Percentiles rank a stretch among this genome's conserved stretches.
Conservation (phyloP, 805 yeast species). For the Dipodascus geniculatus region DNA sequence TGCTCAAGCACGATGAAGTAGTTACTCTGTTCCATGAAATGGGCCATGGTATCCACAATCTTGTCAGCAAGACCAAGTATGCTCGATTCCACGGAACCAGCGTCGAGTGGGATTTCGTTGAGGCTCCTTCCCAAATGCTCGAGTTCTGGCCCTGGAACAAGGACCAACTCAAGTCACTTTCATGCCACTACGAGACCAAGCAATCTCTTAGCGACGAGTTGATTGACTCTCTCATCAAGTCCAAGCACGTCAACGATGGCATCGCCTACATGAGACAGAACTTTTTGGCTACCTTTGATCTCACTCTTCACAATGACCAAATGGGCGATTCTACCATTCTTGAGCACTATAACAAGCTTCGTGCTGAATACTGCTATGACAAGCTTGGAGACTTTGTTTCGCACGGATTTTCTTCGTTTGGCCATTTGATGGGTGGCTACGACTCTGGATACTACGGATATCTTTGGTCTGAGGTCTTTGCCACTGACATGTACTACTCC, state of each 20-base stretch:
- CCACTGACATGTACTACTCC: constrained; percentile 68
- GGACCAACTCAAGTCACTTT: constrained; percentile 43
- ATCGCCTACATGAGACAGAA: constrained; percentile 61
- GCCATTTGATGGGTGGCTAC: constrained; percentile 76
- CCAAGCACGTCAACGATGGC: constrained; percentile 72
- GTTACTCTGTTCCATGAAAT: constrained; percentile 81
- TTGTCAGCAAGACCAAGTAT: constrained; percentile 53
- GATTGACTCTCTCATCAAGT: constrained; percentile 43
- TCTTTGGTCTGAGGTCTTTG: constrained; percentile 76
- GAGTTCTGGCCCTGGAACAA: constrained; percentile 83
- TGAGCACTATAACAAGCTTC: constrained; percentile 50
- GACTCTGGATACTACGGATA: constrained; percentile 83
- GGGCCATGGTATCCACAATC: constrained; percentile 80
- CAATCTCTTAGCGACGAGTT: constrained; percentile 45
- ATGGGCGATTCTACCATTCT: constrained; percentile 40
- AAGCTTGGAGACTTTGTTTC: constrained; percentile 33
- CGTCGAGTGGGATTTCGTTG: constrained; percentile 80
- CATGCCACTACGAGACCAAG: constrained; percentile 51
- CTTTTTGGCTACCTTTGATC: constrained; percentile 69
- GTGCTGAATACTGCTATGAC: constrained; percentile 50
- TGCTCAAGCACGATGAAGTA: constrained; percentile 67
- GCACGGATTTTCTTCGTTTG: constrained; percentile 1
- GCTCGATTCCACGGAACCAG: constrained; percentile 66
- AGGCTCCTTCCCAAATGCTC: constrained; percentile 82
- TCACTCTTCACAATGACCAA: constrained; percentile 47